A percentile compares a stretch with the other conserved stretches of the same genome.
Conservation (phyloP, 2,329 filamentous ascomycete genomes). For the Fusarium newnesense region DNA sequence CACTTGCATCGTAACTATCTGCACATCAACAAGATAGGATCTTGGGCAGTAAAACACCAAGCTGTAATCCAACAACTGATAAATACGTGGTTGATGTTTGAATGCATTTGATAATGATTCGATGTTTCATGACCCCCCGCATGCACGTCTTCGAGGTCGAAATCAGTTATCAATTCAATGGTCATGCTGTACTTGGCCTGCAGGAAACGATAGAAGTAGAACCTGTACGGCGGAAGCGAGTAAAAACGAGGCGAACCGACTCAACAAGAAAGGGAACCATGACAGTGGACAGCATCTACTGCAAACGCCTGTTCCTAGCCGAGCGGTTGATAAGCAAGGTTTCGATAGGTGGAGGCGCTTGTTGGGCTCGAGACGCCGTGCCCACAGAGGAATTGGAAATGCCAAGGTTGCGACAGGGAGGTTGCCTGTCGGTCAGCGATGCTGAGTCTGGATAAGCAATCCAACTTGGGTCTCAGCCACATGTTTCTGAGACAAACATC, state of each 20-base stretch:
- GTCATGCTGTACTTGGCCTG: constrained; percentile 8
- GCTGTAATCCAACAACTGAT: constrained; percentile 8
- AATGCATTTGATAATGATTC: neutral
- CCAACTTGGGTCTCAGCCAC: constrained; percentile 23
- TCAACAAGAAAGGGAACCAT: constrained; percentile 17
- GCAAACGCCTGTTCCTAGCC: constrained; percentile 32
- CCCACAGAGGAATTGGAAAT: constrained; percentile 8
- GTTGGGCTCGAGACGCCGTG: constrained; percentile 26
- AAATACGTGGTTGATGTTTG: neutral
- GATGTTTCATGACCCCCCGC: neutral
- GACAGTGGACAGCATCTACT: constrained; percentile 19
- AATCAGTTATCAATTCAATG: constrained; percentile 10
- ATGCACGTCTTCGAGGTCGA: neutral
- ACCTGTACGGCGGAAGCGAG: constrained; percentile 13
- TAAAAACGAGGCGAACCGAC: constrained; percentile 24
- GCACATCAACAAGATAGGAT: constrained; percentile 18
- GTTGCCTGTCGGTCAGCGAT: constrained; percentile 23
- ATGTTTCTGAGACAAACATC: constrained; percentile 38
- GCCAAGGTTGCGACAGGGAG: constrained; percentile 28
- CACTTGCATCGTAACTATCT: constrained; percentile 27
- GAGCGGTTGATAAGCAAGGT: constrained; percentile 31
- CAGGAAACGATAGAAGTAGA: constrained; percentile 12
- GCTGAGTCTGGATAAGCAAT: constrained; percentile 32
- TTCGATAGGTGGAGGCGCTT: constrained; percentile 37
- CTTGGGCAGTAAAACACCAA: neutral